Evolutionary conservation across 257 asterid species (phyloP).

Genomic region (Solanum infundibuliforme): DNA sequence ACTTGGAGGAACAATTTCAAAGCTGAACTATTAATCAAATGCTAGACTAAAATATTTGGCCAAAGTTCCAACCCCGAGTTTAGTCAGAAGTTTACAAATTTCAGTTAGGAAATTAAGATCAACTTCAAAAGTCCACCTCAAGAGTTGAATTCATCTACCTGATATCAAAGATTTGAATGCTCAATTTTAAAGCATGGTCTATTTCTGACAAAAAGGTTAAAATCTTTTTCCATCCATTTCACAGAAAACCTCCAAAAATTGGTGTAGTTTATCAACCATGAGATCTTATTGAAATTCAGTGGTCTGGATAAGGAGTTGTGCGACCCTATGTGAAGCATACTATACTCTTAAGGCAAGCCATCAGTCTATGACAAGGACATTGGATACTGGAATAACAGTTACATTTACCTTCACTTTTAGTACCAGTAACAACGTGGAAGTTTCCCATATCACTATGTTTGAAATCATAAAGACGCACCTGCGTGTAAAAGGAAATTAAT

Average conservation of each 20-base stretch:
- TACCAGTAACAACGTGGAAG: conserved; percentile 50
- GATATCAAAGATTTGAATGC: background rate
- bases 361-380: background rate
- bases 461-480: conserved; percentile 64
- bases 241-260: background rate
- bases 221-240: background rate
- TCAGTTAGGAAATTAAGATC: background rate
- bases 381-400: background rate
- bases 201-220: background rate
- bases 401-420: conserved; percentile 57
- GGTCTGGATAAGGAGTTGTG: background rate
- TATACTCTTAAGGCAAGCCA: background rate
- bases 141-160: background rate
- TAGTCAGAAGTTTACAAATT: background rate
- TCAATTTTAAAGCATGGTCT: background rate
- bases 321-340: background rate
- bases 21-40: background rate
- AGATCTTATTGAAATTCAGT: background rate
- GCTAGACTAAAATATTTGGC: background rate
- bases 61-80: background rate
- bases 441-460: conserved; percentile 26
- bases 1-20: background rate
- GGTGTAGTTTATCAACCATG: background rate
- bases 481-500: conserved; percentile 14
- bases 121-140: background rate